Percentiles rank a stretch among this genome's conserved stretches.
Conservation (phyloP, 768 basidiomycete genomes). For the Amanita inopinata region DNA sequence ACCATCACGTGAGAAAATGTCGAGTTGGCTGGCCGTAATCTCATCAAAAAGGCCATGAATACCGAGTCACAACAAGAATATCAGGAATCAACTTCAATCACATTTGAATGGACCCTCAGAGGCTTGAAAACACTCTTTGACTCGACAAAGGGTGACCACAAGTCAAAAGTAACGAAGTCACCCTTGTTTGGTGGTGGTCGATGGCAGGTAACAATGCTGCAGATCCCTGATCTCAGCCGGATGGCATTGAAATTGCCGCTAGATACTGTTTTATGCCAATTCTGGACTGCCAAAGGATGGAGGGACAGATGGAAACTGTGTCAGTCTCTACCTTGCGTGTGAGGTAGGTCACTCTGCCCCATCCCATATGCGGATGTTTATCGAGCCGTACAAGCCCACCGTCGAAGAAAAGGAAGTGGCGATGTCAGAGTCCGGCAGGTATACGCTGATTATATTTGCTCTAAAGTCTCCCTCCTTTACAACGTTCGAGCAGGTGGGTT, state of each 20-base stretch:
- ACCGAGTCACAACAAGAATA: conserved; percentile 23
- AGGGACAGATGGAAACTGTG: conserved; percentile 40
- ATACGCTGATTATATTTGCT: too few relatives aligned
- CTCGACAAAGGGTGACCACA: conserved; percentile 64
- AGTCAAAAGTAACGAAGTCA: conserved; percentile 72
- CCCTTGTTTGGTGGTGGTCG: conserved; percentile 65
- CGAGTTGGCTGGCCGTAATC: too few relatives aligned
- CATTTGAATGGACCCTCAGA: conserved; percentile 72
- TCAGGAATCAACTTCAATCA: conserved; percentile 44
- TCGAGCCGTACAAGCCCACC: conserved; percentile 67
- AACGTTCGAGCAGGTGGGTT: conserved; percentile 47
- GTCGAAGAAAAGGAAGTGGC: conserved; percentile 63
- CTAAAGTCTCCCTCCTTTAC: conserved; percentile 6
- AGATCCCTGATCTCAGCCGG: conserved; percentile 11
- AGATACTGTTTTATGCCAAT: conserved; percentile 82
- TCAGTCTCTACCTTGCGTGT: conserved; percentile 75
- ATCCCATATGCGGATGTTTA: background rate
- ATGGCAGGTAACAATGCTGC: conserved; percentile 60
- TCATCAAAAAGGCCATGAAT: too few relatives aligned
- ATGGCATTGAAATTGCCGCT: background rate
- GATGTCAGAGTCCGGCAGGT: conserved; percentile 47
- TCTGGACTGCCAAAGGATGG: conserved; percentile 54
- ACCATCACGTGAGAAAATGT: background rate
- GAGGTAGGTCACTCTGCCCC: conserved; percentile 41
- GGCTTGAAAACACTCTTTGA: conserved; percentile 71